Conservation (phyloP, 352 stramenopile genomes). For the Plasmopara halstedii region DNA sequence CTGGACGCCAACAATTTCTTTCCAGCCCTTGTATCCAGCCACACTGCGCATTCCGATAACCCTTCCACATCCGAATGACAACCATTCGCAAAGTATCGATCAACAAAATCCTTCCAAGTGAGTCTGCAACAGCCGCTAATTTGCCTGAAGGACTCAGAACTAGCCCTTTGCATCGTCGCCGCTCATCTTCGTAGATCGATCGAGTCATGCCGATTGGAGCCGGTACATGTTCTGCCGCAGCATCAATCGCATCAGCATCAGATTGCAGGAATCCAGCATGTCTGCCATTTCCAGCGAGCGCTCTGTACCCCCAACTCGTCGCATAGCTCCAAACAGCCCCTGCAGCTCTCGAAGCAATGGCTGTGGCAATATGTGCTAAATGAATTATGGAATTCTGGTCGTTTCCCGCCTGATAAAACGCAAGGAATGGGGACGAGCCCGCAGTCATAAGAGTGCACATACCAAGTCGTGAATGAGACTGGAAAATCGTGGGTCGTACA, state of each 20-base stretch:
- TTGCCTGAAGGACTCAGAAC: slow-evolving; percentile 63
- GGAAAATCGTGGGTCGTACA: slow-evolving; percentile 69
- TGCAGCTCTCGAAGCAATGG: slow-evolving; percentile 64
- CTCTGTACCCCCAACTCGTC: slow-evolving; percentile 69
- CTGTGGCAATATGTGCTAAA: slow-evolving; percentile 75
- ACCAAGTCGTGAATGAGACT: slow-evolving; percentile 66
- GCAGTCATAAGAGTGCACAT: slow-evolving; percentile 68
- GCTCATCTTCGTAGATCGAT: slow-evolving; percentile 48
- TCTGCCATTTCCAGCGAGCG: slow-evolving; percentile 5
- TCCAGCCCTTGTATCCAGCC: slow-evolving; percentile 75
- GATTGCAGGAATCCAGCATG: slow-evolving; percentile 20
- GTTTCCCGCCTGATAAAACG: slow-evolving; percentile 78
- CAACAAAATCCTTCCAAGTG: slow-evolving; percentile 63
- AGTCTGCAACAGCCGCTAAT: slow-evolving; percentile 65
- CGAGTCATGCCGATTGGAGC: slow-evolving; percentile 45
- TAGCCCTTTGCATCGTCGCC: slow-evolving; percentile 49
- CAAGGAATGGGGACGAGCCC: slow-evolving; percentile 56
- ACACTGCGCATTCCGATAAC: slow-evolving; percentile 74
- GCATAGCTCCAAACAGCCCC: slow-evolving; percentile 79
- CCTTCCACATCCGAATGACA: slow-evolving; percentile 84
- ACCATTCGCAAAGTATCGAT: slow-evolving; percentile 76
- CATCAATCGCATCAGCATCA: slow-evolving; percentile 28
- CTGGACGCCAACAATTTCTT: slow-evolving; percentile 32
- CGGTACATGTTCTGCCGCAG: slow-evolving; percentile 63
- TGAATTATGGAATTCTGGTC: slow-evolving; percentile 85